Base-by-base conservation (phyloP, 1,284 basidiomycete species). In the Thecaphora thlaspeos region DNA sequence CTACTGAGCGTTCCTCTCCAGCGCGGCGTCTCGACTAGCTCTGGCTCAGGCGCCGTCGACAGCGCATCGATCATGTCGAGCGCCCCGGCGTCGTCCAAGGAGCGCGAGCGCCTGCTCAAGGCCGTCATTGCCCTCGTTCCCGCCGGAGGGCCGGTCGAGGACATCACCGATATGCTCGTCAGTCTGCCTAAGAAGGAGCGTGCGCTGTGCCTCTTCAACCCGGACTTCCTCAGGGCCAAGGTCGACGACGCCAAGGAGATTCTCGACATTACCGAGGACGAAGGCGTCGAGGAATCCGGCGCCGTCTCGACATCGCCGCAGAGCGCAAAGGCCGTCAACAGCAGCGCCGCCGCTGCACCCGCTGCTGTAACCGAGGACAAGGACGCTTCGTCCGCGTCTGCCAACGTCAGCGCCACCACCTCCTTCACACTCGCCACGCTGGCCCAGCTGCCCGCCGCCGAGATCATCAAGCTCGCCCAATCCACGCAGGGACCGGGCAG, bases 201-300 rank as follows among this genome's bases (percentile, higher is more conserved):
- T 3, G 90, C 89, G 0, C 83, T 93, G 84, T 91, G 89, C 78
- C 81, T 93, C 39, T 93, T 93, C 82, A 93, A 91, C 67, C 82
- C 82, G 10, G 89, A 92, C 63, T 83, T 89, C 36, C 81, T 93
- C 30, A 83, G 85, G 48, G 81, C 81, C 21, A 93, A 93, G 79
- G 82, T 93, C 14, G 84, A 83, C 1, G 90, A 91, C 68, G 91
- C 91, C 10, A 88, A 86, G 80, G 81, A 84, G 68, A 87, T 93
- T 26, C 47, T 79, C 47, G 66, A 73, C 17, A 67, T 72, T 17
- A 79, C 90, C 37, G 62, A 65, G 17, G 62, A 65, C 19, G 15
- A 21, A 9, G 18, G 4, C 37, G 24, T 12, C 28, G 14, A 10
- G 26, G 19, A 7, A 30, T 14, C 28, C 8, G 28, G 8, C 28